phyloP scores from a whole-genome alignment of 2,329 filamentous ascomycete species.

The Talaromyces verruculosus region DNA sequence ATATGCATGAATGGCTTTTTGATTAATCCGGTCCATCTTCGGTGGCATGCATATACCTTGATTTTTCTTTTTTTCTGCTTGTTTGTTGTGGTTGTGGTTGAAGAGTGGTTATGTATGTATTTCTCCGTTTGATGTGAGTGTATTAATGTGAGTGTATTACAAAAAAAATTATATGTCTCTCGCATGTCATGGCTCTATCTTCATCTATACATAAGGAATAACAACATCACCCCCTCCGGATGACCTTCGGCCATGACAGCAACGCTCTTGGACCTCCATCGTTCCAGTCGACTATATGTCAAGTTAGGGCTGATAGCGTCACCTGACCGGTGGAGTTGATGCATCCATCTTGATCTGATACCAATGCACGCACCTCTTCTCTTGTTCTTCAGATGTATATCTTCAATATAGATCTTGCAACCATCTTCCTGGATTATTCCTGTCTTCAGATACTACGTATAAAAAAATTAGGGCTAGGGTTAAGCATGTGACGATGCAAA shows the following conservation, averaged over 20 bases:
- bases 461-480: neutral
- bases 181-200: neutral
- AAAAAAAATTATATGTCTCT: neutral
- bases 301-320: neutral
- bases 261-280: no score
- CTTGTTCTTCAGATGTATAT: neutral
- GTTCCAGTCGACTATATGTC: neutral
- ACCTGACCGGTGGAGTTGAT: neutral
- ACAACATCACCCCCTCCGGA: neutral
- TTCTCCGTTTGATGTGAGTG: neutral
- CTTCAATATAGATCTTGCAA: neutral
- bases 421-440: no score
- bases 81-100: neutral
- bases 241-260: neutral
- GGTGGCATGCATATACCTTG: constrained; percentile 7
- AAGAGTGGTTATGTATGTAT: neutral
- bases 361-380: no score
- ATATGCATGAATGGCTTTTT: constrained; percentile 14
- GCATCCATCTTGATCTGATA: neutral
- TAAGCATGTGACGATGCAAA: neutral
- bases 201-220: neutral
- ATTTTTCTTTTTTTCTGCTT: neutral
- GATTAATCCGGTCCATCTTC: neutral
- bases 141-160: neutral
- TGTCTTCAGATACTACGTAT: neutral